phyloP scores from a whole-genome alignment of 1,284 basidiomycete species.

The Sanghuangporus weigelae region DNA sequence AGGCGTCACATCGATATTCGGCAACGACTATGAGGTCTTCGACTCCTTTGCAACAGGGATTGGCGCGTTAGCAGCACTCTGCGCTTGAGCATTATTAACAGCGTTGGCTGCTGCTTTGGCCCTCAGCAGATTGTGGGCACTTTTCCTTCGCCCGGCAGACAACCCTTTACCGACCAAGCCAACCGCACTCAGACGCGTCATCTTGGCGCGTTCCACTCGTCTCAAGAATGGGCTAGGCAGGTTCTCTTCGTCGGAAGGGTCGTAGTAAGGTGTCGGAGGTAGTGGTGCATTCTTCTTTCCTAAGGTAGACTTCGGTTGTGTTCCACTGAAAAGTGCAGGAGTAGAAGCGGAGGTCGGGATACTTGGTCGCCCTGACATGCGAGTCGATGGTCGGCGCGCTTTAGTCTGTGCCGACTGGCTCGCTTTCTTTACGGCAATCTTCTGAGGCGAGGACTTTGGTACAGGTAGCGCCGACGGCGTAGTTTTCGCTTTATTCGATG shows the following conservation, averaged over 20 bases:
- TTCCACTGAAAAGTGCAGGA: conserved; percentile 11
- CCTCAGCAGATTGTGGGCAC: conserved; percentile 46
- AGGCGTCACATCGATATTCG: no score
- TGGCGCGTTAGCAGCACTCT: neutral
- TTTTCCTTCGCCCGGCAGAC: conserved; percentile 26
- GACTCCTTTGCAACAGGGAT: neutral
- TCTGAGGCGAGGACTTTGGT: conserved; percentile 1
- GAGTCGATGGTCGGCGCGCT: conserved; percentile 30
- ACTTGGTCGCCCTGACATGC: conserved; percentile 20
- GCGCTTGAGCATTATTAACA: conserved; percentile 25
- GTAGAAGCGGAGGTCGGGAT: conserved; percentile 21
- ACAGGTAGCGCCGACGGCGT: conserved; percentile 1
- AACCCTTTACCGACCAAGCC: conserved; percentile 7
- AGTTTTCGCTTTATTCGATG: neutral
- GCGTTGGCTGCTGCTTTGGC: conserved; percentile 61
- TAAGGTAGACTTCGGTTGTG: conserved; percentile 18
- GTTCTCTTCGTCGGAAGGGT: conserved; percentile 74
- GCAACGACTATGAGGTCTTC: conserved; percentile 2
- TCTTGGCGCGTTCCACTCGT: conserved; percentile 32
- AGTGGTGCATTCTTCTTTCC: conserved; percentile 18
- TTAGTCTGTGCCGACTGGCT: conserved; percentile 20
- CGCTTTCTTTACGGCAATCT: conserved; percentile 3
- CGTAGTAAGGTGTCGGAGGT: conserved; percentile 45
- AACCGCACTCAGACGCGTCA: conserved; percentile 21
- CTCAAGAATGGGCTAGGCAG: conserved; percentile 80